A percentile compares a stretch with the other conserved stretches of the same genome.
Evolutionary conservation across 2,329 filamentous ascomycete genomes (phyloP).

Genomic region (Arachnopeziza araneosa): DNA sequence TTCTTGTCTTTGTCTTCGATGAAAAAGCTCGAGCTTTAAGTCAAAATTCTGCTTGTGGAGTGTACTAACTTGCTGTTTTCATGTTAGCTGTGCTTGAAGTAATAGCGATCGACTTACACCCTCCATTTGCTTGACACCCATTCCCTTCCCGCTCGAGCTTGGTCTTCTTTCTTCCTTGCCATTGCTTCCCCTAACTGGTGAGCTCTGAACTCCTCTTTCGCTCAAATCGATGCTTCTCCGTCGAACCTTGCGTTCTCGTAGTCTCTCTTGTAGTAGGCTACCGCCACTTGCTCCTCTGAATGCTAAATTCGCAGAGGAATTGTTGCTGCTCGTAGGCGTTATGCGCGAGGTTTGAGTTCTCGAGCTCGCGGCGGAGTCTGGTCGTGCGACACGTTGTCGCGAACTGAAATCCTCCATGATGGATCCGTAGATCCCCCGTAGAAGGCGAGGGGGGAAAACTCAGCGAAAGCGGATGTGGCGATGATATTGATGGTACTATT

Average conservation of each 20-base stretch:
- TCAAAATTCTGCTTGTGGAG: conserved; percentile 74
- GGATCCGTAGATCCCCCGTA: neutral
- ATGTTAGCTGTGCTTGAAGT: conserved; percentile 7
- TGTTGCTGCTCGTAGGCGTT: conserved; percentile 14
- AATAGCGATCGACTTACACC: conserved; percentile 39
- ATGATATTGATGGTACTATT: neutral
- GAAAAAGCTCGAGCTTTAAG: conserved; percentile 66
- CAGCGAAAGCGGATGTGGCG: neutral
- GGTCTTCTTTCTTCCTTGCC: conserved; percentile 25
- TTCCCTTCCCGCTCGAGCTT: conserved; percentile 37
- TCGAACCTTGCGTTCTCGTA: conserved; percentile 30
- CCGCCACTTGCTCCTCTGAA: conserved; percentile 12
- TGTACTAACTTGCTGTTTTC: conserved; percentile 53
- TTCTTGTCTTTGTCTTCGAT: conserved; percentile 59
- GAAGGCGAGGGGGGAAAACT: neutral
- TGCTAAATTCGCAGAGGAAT: conserved; percentile 13
- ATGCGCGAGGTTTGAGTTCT: conserved; percentile 2
- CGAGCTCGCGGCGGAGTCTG: neutral
- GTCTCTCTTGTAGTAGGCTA: conserved; percentile 29
- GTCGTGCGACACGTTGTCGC: neutral
- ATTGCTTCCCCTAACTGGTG: conserved; percentile 21
- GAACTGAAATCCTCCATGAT: neutral
- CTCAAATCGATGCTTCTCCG: conserved; percentile 22
- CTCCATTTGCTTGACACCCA: conserved; percentile 65
- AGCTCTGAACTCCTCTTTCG: conserved; percentile 26